phyloP scores from a whole-genome alignment of 2,329 filamentous ascomycete genomes.

The Kalmusia sp. region DNA sequence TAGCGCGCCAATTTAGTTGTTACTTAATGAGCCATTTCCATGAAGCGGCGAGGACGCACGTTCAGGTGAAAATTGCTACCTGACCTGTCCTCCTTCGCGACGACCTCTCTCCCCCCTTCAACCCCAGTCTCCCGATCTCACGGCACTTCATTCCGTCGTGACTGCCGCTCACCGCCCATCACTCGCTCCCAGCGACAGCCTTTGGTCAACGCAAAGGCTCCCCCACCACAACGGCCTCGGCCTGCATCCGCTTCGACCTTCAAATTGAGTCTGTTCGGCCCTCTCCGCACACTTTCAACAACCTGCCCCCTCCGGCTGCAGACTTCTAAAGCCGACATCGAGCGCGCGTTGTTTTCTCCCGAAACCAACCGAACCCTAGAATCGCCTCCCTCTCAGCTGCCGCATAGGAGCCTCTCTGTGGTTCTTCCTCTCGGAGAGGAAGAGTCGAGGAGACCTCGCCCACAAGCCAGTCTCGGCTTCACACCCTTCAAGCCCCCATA shows the following conservation, averaged over 20 bases:
- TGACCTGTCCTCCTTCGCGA: constrained; percentile 24
- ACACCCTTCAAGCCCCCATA: constrained; percentile 96
- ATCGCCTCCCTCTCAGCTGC: constrained; percentile 82
- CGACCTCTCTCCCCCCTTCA: constrained; percentile 18
- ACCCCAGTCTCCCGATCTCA: constrained; percentile 10
- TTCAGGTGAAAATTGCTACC: constrained; percentile 38
- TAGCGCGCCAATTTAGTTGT: constrained; percentile 17
- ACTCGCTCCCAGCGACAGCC: constrained; percentile 33
- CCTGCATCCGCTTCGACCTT: constrained; percentile 50
- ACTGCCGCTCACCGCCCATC: constrained; percentile 11
- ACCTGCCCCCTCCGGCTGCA: constrained; percentile 54
- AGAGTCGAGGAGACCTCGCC: constrained; percentile 99
- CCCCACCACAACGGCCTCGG: constrained; percentile 53
- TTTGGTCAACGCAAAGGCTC: constrained; percentile 54
- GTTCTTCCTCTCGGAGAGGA: constrained; percentile 99
- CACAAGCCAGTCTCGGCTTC: constrained; percentile 82
- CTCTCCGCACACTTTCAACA: constrained; percentile 58
- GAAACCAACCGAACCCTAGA: constrained; percentile 57
- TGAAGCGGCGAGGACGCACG: constrained; percentile 25
- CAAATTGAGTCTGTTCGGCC: constrained; percentile 56
- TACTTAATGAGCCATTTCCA: constrained; percentile 29
- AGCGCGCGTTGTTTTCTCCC: constrained; percentile 52
- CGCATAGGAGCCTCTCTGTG: constrained; percentile 98
- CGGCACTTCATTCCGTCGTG: constrained; percentile 6
- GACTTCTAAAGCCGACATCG: constrained; percentile 44